Base-by-base conservation (phyloP, 148 eudicot species). In the Silene latifolia region DNA sequence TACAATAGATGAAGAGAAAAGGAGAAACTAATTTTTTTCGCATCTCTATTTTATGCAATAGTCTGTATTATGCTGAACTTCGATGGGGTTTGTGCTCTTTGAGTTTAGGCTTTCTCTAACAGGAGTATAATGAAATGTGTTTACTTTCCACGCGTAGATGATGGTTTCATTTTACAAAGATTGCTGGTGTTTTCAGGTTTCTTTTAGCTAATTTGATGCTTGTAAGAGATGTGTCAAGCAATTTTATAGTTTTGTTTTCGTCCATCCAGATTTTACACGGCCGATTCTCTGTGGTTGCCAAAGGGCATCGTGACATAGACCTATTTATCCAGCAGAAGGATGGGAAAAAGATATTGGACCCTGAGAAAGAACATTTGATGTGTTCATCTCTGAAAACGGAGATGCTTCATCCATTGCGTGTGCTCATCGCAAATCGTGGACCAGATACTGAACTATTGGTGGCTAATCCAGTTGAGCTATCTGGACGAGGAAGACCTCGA, bases 381-480 rank as follows among this genome's bases (percentile, higher is more conserved):
- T 90, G 89, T 74, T 84, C 88, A 72, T 81, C 83, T 74, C 83
- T 92, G 73, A 90, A 85, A 81, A 76, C 83, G 76, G 95, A 92
- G 80, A 86, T 92, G 89, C 91, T 92, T 80, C 97, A 92, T 72
- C 92, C 95, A 17, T 70, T 92, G 74, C 88, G 97, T 24, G 97
- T 90, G 51, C 81, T 87, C 25, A 85, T 92, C 69, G 82, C 91
- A 20, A 86, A 85, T 67, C 92, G 97, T 64, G 97, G 97, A 35
- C 97, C 97, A 76, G 97, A 92, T 70, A 85, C 95, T 3, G 97
- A 92, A 80, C 87, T 92, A 63, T 67, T 92, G 77, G 95, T 90
- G 76, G 91, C 97, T 57, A 90, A 92, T 85, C 97, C 93, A 21
- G 94, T 90, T 44, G 97, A 92, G 81, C 77, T 83, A 79, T 87